Base-by-base conservation (phyloP, 2,329 filamentous ascomycete species). In the Rachicladosporium sp. region DNA sequence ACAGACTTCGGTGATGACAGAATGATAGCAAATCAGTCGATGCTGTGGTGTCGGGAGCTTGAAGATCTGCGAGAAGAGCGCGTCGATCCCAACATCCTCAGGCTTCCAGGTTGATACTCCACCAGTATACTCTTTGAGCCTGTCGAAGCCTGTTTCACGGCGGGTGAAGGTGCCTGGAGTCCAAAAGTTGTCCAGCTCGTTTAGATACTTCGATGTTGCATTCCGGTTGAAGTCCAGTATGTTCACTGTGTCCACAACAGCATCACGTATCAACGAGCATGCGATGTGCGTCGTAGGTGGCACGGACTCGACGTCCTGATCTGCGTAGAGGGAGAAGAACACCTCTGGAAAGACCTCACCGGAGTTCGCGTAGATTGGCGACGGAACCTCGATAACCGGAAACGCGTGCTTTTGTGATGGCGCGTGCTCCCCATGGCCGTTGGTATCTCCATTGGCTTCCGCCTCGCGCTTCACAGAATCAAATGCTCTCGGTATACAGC, bases 11-110 rank as follows among this genome's bases (percentile, higher is more conserved):
- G 89, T 96, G 36, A 98, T 76, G 2, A 96, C 78, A 0, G 88
- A 82, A 62, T 98, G 91, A 60, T 95, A 98, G 63, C 94, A 98
- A 7, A 98, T 85, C 1, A 94, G 71, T 63, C 95, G 95, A 64
- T 94, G 87, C 62, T 94, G 86, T 0, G 91, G 78, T 3, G 70
- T 72, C 3, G 91, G 91, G 30, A 98, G 73, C 59, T 86, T 82
- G 57, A 94, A 84, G 32, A 98, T 71, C 61, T 96, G 89, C 1
- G 88, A 93, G 61, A 98, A 98, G 42, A 96, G 86, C 4, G 89
- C 87, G 60, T 98, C 91, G n/a, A 98, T 86, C 3, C 83, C 84
- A 43, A 96, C 82, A 62, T 98, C 91, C 64, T 98, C 91, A 0
- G 91, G 87, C 62, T 98, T 98, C 89, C 91, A 98, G 0, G 85